Evolutionary conservation across 129 eudicot genomes (phyloP).

Genomic region (Deinandra increscens): DNA sequence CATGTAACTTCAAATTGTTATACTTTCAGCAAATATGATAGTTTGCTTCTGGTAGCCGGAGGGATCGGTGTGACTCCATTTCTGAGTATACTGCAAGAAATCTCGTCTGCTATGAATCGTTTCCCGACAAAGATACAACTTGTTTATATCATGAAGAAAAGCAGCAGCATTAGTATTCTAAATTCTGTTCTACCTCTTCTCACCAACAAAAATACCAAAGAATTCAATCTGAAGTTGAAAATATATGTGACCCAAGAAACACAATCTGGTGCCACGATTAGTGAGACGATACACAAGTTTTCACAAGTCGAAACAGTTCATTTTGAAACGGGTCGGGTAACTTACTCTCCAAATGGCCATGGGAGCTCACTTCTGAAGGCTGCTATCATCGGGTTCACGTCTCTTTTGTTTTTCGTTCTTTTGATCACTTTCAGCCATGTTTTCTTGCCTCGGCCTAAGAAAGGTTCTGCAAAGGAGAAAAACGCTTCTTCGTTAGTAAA

Average conservation of each 20-base stretch:
- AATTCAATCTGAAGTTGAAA: constrained; percentile 42
- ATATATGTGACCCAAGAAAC: constrained; percentile 77
- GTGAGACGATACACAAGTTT: constrained; percentile 51
- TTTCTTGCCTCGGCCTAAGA: constrained; percentile 39
- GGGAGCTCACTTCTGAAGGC: constrained; percentile 52
- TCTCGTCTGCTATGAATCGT: constrained; percentile 30
- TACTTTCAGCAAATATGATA: constrained; percentile 62
- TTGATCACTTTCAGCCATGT: constrained; percentile 46
- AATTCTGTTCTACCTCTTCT: constrained; percentile 54
- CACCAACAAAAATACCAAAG: constrained; percentile 31
- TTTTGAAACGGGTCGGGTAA: constrained; percentile 34
- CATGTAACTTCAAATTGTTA: constrained; percentile 11
- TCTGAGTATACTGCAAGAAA: constrained; percentile 71
- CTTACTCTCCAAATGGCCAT: constrained; percentile 47
- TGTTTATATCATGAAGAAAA: constrained; percentile 55
- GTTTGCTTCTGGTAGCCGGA: constrained; percentile 75
- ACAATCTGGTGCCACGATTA: constrained; percentile 39
- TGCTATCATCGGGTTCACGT: constrained; percentile 40
- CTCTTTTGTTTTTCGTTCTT: constrained; percentile 45
- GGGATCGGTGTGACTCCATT: constrained; percentile 95
- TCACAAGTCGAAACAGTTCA: constrained; percentile 42
- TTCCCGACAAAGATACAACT: constrained; percentile 63
- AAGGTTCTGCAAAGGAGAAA: constrained; percentile 45
- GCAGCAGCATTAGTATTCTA: constrained; percentile 54
- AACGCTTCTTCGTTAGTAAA: constrained; percentile 50